These are phyloP conservation scores for Drechslerella dactyloides DNA, from an alignment of 2,329 filamentous ascomycete genomes.

Conservation along the genomic window DNA sequence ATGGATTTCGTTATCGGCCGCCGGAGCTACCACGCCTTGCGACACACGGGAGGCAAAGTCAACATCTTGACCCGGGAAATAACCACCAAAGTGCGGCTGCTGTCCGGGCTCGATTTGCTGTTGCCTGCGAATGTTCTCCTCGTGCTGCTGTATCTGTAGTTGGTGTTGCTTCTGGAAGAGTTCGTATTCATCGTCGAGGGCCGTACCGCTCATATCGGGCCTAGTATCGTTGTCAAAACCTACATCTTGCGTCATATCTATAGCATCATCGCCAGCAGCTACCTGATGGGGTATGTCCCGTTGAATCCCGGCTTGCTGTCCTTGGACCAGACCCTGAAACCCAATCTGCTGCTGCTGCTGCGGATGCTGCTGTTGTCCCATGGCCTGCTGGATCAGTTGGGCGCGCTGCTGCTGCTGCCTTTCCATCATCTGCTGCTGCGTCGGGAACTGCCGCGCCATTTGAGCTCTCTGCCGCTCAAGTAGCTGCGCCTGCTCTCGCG, in stretches of 20 bases:
- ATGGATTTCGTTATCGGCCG: slow-evolving; percentile 31
- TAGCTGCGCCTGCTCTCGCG: slow-evolving; percentile 50
- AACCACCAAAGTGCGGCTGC: slow-evolving; percentile 13
- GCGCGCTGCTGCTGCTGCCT: slow-evolving; percentile 46
- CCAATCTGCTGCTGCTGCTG: slow-evolving; percentile 38
- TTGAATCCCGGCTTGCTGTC: slow-evolving; percentile 47
- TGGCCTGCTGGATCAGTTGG: slow-evolving; percentile 38
- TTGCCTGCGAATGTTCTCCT: slow-evolving; percentile 53
- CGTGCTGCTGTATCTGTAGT: slow-evolving; percentile 53
- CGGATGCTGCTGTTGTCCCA: slow-evolving; percentile 28
- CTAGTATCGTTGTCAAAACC: slow-evolving; percentile 52
- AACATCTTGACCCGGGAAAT: slow-evolving; percentile 33
- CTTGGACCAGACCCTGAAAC: slow-evolving; percentile 49
- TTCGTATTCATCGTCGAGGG: slow-evolving; percentile 53
- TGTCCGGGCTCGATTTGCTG: slow-evolving; percentile 55
- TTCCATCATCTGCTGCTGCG: slow-evolving; percentile 44
- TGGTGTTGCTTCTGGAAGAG: slow-evolving; percentile 54
- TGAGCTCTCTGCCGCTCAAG: slow-evolving; percentile 52
- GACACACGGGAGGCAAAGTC: slow-evolving; percentile 15
- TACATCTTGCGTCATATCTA: slow-evolving; percentile 51
- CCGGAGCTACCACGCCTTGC: slow-evolving; percentile 1
- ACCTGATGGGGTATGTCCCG: slow-evolving; percentile 50
- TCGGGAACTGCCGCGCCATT: slow-evolving; percentile 45
- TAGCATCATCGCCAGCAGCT: slow-evolving; percentile 51
- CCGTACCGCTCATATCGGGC: slow-evolving; percentile 49